These are phyloP conservation scores for Yarrowia keelungensis DNA, from an alignment of 805 yeast species.

Conservation along the genomic window DNA sequence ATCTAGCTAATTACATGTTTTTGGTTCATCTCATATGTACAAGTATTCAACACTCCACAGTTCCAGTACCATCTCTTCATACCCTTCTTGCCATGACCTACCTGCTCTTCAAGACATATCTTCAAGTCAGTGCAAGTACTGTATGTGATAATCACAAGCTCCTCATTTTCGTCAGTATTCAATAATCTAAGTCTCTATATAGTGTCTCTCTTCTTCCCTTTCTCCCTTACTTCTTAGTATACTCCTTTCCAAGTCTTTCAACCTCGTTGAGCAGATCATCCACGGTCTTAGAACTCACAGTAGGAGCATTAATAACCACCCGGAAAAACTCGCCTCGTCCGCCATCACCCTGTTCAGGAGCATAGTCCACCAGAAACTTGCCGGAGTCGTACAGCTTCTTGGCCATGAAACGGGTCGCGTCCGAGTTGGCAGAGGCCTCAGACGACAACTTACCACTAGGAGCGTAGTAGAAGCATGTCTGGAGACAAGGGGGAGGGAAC, in stretches of 20 bases:
- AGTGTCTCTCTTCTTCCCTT: not conserved
- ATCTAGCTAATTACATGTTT: too few species aligned
- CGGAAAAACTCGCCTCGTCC: constrained; percentile 81
- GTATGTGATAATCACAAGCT: too few species aligned
- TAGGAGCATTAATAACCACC: constrained; percentile 81
- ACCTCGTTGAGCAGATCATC: constrained; percentile 57
- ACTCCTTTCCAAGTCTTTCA: constrained; percentile 49
- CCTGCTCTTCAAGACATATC: too few species aligned
- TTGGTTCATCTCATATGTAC: too few species aligned
- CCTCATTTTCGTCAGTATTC: not conserved
- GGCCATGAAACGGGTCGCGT: constrained; percentile 67
- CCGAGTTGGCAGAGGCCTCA: constrained; percentile 55
- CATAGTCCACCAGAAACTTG: constrained; percentile 76
- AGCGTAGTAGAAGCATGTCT: constrained; percentile 79
- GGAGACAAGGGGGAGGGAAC: constrained; percentile 75
- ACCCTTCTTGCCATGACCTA: too few species aligned
- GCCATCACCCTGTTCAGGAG: constrained; percentile 61
- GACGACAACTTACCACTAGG: constrained; percentile 52
- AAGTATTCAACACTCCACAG: too few species aligned
- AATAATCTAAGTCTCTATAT: not conserved
- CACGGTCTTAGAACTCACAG: constrained; percentile 54
- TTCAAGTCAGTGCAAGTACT: too few species aligned
- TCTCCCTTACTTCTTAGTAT: not conserved
- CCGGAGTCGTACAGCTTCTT: constrained; percentile 64
- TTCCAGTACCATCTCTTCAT: too few species aligned